Conservation (phyloP, 2,329 filamentous ascomycete species). For the Trichoderma citrinoviride region DNA sequence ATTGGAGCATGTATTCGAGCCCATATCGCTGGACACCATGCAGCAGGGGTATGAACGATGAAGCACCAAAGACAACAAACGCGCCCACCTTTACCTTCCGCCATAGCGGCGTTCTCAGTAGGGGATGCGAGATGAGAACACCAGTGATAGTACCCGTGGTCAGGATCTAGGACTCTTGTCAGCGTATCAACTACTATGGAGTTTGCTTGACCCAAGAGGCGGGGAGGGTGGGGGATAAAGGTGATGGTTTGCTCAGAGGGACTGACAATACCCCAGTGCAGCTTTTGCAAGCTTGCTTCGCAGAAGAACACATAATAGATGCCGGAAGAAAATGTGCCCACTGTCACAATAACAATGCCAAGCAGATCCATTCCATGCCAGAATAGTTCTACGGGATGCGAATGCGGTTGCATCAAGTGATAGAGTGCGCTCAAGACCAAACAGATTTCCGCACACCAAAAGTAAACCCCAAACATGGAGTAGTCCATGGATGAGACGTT, state of each 20-base stretch:
- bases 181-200: background rate
- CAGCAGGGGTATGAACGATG: slow-evolving; percentile 1
- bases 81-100: slow-evolving; percentile 10
- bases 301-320: slow-evolving; percentile 14
- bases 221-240: background rate
- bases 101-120: slow-evolving; percentile 4
- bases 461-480: slow-evolving; percentile 1
- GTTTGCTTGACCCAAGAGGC: background rate
- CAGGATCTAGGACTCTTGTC: background rate
- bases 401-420: slow-evolving; percentile 9
- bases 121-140: slow-evolving; percentile 1
- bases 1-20: slow-evolving; percentile 9
- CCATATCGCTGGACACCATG: slow-evolving; percentile 12
- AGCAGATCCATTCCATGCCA: slow-evolving; percentile 13
- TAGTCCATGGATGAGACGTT: slow-evolving; percentile 8
- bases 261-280: slow-evolving; percentile 10
- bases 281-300: slow-evolving; percentile 1
- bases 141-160: background rate
- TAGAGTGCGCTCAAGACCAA: slow-evolving; percentile 6
- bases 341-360: slow-evolving; percentile 5
- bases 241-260: background rate
- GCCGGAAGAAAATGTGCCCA: slow-evolving; percentile 8
- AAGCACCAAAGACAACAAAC: slow-evolving; percentile 11
- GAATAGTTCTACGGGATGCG: background rate
- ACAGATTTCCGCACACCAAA: background rate